These are phyloP conservation scores for Setomelanomma holmii DNA, from an alignment of 2,329 filamentous ascomycete species.

Conservation along the genomic window DNA sequence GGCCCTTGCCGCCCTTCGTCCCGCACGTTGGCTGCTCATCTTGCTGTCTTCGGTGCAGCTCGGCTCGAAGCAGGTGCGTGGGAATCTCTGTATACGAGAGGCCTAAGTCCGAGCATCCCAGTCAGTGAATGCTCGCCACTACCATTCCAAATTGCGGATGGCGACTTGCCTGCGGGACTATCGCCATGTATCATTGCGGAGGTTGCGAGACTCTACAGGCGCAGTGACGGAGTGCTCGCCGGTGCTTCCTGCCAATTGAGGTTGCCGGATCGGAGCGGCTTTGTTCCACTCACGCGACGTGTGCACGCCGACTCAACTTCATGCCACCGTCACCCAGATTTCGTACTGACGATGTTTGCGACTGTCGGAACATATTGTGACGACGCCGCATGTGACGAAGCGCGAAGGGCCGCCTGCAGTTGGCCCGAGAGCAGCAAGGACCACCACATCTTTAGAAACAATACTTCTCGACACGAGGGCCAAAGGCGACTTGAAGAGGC, in stretches of 20 bases:
- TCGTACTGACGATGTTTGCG: constrained; percentile 7
- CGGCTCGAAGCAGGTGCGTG: constrained; percentile 55
- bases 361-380: neutral
- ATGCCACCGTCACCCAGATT: constrained; percentile 4
- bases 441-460: constrained; percentile 29
- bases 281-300: constrained; percentile 24
- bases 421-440: constrained; percentile 11
- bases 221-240: constrained; percentile 10
- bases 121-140: constrained; percentile 20
- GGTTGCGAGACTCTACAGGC: constrained; percentile 13
- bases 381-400: constrained; percentile 7
- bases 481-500: neutral
- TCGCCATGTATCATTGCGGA: constrained; percentile 27
- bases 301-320: constrained; percentile 4
- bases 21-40: constrained; percentile 59
- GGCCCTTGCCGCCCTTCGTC: constrained; percentile 53
- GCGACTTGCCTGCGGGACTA: constrained; percentile 26
- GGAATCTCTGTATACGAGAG: constrained; percentile 50
- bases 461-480: constrained; percentile 17
- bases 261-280: constrained; percentile 24
- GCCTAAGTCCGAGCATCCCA: constrained; percentile 19
- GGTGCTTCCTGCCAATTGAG: constrained; percentile 11
- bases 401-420: constrained; percentile 18
- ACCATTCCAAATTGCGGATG: neutral
- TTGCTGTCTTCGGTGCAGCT: constrained; percentile 58